Base-by-base conservation (phyloP, 2,329 filamentous ascomycete species). In the Pleurostoma richardsiae region DNA sequence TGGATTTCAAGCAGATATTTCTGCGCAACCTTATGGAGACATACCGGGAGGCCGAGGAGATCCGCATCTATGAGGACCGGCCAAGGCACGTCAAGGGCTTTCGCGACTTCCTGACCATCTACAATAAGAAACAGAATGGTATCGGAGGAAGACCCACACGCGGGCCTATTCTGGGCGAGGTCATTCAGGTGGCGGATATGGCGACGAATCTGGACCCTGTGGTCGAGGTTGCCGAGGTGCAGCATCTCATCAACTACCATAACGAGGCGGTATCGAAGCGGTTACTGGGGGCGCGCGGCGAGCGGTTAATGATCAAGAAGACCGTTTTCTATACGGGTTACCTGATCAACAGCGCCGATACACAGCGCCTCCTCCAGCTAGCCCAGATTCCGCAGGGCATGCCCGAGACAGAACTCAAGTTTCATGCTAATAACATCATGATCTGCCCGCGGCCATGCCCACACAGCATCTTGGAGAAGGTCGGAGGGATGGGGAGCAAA, bases 261-360 rank as follows among this genome's bases (percentile, higher is more conserved):
- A 99, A 97, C 63, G 67, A 71, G 4, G 69, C 79, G 28, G 67
- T 85, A 39, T 59, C 59, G 39, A 63, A 64, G 40, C 67, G 71
- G 48, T 68, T 41, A 57, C 63, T 42, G 39, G 47, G 31, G 19
- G 49, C 57, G 11, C 66, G 65, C 29, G 64, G 64, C 42, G 63
- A 68, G 39, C 70, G 68, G 41, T 74, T 94, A 50, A 77, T 80
- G 55, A 89, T 99, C 62, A 90, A 88, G 65, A 91, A 91, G 62
- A 89, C 83, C 2, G 85, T 96, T 43, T 90, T 90, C 66, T 96
- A 92, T 68, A 96, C 94, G 2, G 90, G 89, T 43, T 97, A 99
- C 67, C 81, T 95, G 66, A 85, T 99, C 54, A 76, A 76, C 39
- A 74, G 82, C 42, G 73, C 79, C 29, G 88, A 94, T 63, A 85